These are phyloP conservation scores for Blastocrithidia nonstop DNA, from an alignment of 208 protist species.

Conservation along the genomic window DNA sequence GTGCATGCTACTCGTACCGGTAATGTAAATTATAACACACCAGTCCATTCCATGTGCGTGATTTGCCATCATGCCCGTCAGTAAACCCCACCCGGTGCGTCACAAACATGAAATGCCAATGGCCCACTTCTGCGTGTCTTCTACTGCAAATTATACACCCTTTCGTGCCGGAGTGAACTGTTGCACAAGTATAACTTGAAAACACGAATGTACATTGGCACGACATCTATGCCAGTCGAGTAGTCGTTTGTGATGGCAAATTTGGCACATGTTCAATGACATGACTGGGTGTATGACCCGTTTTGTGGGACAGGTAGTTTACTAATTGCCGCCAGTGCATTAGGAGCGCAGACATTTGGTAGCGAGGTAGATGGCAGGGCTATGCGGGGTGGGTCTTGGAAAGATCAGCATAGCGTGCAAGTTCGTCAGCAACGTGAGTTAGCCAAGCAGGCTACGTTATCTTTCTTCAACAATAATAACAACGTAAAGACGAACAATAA, in stretches of 20 bases:
- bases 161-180: constrained; percentile 19
- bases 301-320: constrained; percentile 89
- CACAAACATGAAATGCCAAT: not conserved
- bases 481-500: too few species aligned
- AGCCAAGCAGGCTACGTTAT: constrained; percentile 24
- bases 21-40: too few species aligned
- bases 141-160: constrained; percentile 15
- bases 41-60: too few species aligned
- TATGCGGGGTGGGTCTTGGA: constrained; percentile 54
- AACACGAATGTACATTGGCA: constrained; percentile 87
- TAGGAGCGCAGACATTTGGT: constrained; percentile 80
- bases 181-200: constrained; percentile 71
- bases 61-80: too few species aligned
- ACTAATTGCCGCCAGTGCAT: constrained; percentile 54
- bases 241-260: constrained; percentile 87
- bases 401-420: constrained; percentile 34
- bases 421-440: constrained; percentile 48
- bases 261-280: constrained; percentile 33
- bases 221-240: constrained; percentile 92
- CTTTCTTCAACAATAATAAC: too few species aligned
- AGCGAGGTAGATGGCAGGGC: constrained; percentile 79
- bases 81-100: too few species aligned
- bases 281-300: constrained; percentile 76
- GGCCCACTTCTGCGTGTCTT: constrained; percentile 25
- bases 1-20: too few species aligned